These are phyloP conservation scores for Neurospora sp. DNA, from an alignment of 495 filamentous ascomycete species.

Conservation along the genomic window DNA sequence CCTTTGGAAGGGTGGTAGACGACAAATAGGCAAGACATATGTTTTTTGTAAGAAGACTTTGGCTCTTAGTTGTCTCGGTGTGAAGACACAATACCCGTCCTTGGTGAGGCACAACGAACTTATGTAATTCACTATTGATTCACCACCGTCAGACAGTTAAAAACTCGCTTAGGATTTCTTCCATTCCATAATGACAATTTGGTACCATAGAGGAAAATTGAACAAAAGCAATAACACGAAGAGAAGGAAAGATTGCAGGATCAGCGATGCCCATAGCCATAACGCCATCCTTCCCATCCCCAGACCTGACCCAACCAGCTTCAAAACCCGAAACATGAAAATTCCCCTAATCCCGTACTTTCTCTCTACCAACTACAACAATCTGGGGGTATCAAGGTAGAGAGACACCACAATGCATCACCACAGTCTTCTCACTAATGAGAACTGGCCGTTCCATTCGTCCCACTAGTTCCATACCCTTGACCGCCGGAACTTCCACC, in stretches of 20 bases:
- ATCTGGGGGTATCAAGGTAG: background rate
- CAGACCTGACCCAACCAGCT: background rate
- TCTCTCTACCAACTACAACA: background rate
- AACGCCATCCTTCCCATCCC: background rate
- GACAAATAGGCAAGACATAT: background rate
- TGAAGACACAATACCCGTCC: background rate
- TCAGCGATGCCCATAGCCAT: background rate
- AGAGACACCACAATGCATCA: background rate
- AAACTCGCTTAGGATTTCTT: background rate
- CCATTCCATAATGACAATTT: background rate
- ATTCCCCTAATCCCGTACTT: background rate
- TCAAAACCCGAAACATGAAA: background rate
- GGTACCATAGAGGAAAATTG: background rate
- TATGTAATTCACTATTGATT: background rate
- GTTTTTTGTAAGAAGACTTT: background rate
- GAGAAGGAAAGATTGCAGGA: background rate
- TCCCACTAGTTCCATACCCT: slow-evolving; percentile 8
- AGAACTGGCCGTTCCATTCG: slow-evolving; percentile 1
- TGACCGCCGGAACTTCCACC: background rate
- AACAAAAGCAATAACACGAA: background rate
- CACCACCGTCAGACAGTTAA: background rate
- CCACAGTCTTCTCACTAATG: background rate
- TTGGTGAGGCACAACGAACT: too few relatives aligned
- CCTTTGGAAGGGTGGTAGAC: background rate
- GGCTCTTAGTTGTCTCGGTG: background rate